Evolutionary conservation across 116 monocot species (phyloP).

Genomic region (Phalaenopsis hybrid): DNA sequence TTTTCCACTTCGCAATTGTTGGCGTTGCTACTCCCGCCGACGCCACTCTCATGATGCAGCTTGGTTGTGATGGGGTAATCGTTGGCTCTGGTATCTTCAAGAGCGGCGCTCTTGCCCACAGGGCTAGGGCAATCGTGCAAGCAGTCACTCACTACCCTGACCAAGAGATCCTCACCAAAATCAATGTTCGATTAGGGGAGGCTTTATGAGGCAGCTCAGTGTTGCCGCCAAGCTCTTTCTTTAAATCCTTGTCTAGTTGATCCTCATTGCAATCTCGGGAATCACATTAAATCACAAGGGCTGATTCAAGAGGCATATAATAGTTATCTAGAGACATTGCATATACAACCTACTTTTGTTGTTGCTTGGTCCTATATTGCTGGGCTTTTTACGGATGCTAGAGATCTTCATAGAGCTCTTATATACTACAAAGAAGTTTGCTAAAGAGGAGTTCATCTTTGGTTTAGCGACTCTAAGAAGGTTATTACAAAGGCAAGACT

Average conservation of each 20-base stretch:
- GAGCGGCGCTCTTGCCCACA: too few species aligned
- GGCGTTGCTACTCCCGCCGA: too few species aligned
- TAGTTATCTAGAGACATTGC: conserved; percentile 77
- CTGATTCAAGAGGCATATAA: conserved; percentile 82
- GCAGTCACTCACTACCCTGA: too few species aligned
- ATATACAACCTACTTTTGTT: conserved; percentile 84
- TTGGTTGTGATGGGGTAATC: too few species aligned
- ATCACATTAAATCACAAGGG: conserved; percentile 88
- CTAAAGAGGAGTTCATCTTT: too few species aligned
- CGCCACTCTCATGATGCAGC: too few species aligned
- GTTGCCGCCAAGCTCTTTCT: conserved; percentile 89
- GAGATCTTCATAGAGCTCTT: conserved; percentile 80
- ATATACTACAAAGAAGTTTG: conserved; percentile 57
- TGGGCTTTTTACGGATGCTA: conserved; percentile 82
- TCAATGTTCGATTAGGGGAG: conserved; percentile 32
- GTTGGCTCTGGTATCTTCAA: too few species aligned
- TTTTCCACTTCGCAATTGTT: too few species aligned
- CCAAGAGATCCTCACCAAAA: too few species aligned
- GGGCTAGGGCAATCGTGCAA: too few species aligned
- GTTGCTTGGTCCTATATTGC: conserved; percentile 95
- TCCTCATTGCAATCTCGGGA: conserved; percentile 92
- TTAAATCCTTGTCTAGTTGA: conserved; percentile 85
- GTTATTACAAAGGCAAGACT: too few species aligned
- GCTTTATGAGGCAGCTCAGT: conserved; percentile 74
- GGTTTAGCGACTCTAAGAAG: too few species aligned